Evolutionary conservation across 2,329 filamentous ascomycete species (phyloP).

Genomic region (Colletotrichum sp.): DNA sequence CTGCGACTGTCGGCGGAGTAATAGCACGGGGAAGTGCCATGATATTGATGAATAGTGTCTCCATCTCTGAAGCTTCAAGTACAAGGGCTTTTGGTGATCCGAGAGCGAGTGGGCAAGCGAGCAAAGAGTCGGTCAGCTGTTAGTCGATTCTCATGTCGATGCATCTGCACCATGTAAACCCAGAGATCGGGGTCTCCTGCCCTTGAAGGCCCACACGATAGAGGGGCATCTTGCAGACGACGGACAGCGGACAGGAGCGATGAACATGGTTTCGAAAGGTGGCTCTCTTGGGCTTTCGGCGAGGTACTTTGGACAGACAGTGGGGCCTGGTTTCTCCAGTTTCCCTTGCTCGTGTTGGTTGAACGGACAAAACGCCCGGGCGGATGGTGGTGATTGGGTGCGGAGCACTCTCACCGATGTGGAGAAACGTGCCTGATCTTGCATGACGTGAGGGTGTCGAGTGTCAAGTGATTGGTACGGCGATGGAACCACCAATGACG

Average conservation of each 20-base stretch:
- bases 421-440: conserved; percentile 20
- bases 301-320: background rate
- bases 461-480: background rate
- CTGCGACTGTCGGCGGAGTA: background rate
- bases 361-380: background rate
- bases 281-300: background rate
- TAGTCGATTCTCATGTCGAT: background rate
- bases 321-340: background rate
- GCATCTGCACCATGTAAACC: conserved; percentile 3
- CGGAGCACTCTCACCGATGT: conserved; percentile 10
- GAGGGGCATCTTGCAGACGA: background rate
- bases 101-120: background rate
- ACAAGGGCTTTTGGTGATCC: background rate
- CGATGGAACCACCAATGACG: background rate
- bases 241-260: background rate
- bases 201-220: background rate
- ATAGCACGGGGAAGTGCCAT: background rate
- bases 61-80: background rate
- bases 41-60: background rate
- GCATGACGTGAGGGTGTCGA: background rate
- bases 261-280: background rate
- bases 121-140: conserved; percentile 7
- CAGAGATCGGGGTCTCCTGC: conserved; percentile 4
- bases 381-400: background rate
- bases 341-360: background rate